Evolutionary conservation across 352 stramenopile species (phyloP).

Genomic region (Hyaloperonospora brassicae): DNA sequence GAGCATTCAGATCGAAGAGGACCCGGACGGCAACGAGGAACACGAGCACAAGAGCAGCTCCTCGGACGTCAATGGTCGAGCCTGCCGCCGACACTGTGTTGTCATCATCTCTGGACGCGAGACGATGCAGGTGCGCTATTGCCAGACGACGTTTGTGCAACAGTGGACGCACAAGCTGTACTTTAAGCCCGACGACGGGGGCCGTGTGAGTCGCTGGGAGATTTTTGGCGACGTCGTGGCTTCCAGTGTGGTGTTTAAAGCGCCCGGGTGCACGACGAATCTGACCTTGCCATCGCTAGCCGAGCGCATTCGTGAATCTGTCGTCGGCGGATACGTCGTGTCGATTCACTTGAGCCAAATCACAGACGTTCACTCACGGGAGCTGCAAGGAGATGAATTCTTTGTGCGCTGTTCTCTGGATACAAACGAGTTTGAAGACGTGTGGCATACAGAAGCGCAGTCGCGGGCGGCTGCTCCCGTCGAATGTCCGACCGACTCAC

Average conservation of each 20-base stretch:
- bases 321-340: constrained; percentile 75
- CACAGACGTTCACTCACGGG: constrained; percentile 48
- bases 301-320: constrained; percentile 77
- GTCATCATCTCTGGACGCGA: constrained; percentile 67
- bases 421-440: constrained; percentile 76
- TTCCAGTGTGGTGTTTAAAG: constrained; percentile 82
- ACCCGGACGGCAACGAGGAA: no score
- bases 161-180: constrained; percentile 83
- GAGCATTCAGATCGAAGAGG: constrained; percentile 52
- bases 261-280: constrained; percentile 65
- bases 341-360: constrained; percentile 61
- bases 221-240: constrained; percentile 82
- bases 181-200: constrained; percentile 44
- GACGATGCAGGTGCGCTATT: constrained; percentile 78
- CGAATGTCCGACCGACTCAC: constrained; percentile 18
- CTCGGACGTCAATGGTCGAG: constrained; percentile 12
- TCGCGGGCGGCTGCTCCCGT: constrained; percentile 41
- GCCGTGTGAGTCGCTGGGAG: constrained; percentile 63
- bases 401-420: constrained; percentile 81
- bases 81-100: constrained; percentile 36
- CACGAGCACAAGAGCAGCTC: no score
- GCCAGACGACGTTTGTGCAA: constrained; percentile 82
- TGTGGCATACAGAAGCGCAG: constrained; percentile 80
- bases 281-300: constrained; percentile 70
- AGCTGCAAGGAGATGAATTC: constrained; percentile 59